phyloP scores from a whole-genome alignment of 2,329 filamentous ascomycete species.

The Cordyceps javanica region DNA sequence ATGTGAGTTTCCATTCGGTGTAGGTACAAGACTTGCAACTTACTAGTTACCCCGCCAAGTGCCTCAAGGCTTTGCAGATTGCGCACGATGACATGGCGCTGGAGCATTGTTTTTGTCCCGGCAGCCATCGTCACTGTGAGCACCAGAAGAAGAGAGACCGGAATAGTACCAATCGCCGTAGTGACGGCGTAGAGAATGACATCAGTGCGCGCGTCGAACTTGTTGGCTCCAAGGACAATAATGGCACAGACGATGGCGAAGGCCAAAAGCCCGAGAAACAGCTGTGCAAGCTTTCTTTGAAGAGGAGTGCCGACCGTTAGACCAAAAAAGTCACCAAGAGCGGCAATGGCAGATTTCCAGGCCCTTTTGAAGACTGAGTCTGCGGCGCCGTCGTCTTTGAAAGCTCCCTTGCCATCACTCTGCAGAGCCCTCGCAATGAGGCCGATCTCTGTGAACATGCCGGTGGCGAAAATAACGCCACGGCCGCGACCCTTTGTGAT shows the following conservation, averaged over 20 bases:
- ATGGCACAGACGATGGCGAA: slow-evolving; percentile 40
- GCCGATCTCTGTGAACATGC: slow-evolving; percentile 54
- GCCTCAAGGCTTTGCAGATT: slow-evolving; percentile 42
- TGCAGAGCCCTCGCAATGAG: slow-evolving; percentile 44
- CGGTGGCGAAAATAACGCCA: slow-evolving; percentile 55
- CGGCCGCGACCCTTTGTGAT: slow-evolving; percentile 52
- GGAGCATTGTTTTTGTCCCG: slow-evolving; percentile 41
- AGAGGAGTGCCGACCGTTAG: slow-evolving; percentile 56
- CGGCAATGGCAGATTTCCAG: slow-evolving; percentile 9
- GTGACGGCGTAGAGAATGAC: slow-evolving; percentile 33
- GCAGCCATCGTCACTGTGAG: slow-evolving; percentile 50
- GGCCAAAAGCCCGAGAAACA: slow-evolving; percentile 58
- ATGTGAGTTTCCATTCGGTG: background rate
- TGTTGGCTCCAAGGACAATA: slow-evolving; percentile 33
- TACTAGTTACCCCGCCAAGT: slow-evolving; percentile 42
- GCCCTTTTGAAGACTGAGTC: slow-evolving; percentile 5
- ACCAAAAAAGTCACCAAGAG: slow-evolving; percentile 36
- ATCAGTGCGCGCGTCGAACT: slow-evolving; percentile 27
- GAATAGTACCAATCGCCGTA: slow-evolving; percentile 39
- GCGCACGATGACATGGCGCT: slow-evolving; percentile 41
- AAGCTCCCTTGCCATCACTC: slow-evolving; percentile 10
- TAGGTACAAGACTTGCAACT: slow-evolving; percentile 17
- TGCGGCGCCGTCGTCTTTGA: background rate
- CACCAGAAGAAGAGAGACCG: slow-evolving; percentile 38
- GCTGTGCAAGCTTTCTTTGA: slow-evolving; percentile 60